Conservation (phyloP, 2,329 filamentous ascomycete species). For the Aspergillus alliaceus region DNA sequence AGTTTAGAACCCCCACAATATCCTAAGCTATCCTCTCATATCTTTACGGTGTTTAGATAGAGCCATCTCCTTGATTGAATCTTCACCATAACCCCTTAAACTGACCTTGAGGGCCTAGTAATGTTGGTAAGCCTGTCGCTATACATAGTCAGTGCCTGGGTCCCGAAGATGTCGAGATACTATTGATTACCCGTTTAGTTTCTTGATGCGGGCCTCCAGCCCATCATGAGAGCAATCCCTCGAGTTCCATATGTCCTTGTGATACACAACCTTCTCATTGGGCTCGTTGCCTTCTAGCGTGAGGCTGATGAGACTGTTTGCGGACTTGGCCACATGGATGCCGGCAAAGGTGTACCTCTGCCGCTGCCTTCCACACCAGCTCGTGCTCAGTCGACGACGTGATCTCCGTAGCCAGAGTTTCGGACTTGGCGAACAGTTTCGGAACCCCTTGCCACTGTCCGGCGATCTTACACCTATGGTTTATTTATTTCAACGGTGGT, state of each 20-base stretch:
- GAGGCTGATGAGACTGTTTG: slow-evolving; percentile 11
- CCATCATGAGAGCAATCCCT: slow-evolving; percentile 11
- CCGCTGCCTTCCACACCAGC: slow-evolving; percentile 12
- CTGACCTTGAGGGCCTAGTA: slow-evolving; percentile 6
- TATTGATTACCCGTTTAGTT: slow-evolving; percentile 10
- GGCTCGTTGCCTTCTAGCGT: not conserved
- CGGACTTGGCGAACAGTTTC: slow-evolving; percentile 8
- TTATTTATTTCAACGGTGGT: not conserved
- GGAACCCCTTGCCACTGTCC: slow-evolving; percentile 15
- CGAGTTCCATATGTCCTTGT: slow-evolving; percentile 14
- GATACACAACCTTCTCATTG: slow-evolving; percentile 13
- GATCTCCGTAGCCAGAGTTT: slow-evolving; percentile 12
- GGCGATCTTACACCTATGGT: slow-evolving; percentile 7
- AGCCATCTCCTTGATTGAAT: no score
- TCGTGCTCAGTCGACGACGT: not conserved
- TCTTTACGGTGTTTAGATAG: no score
- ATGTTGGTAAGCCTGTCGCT: slow-evolving; percentile 12
- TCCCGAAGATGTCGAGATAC: not conserved
- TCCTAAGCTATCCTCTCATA: no score
- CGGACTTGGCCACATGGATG: slow-evolving; percentile 2
- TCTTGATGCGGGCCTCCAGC: slow-evolving; percentile 9
- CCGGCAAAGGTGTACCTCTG: slow-evolving; percentile 8
- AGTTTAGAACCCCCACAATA: not conserved
- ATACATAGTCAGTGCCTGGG: not conserved
- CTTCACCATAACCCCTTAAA: no score